Conservation (phyloP, 2,329 filamentous ascomycete genomes). For the Tolypocladium inflatum region DNA sequence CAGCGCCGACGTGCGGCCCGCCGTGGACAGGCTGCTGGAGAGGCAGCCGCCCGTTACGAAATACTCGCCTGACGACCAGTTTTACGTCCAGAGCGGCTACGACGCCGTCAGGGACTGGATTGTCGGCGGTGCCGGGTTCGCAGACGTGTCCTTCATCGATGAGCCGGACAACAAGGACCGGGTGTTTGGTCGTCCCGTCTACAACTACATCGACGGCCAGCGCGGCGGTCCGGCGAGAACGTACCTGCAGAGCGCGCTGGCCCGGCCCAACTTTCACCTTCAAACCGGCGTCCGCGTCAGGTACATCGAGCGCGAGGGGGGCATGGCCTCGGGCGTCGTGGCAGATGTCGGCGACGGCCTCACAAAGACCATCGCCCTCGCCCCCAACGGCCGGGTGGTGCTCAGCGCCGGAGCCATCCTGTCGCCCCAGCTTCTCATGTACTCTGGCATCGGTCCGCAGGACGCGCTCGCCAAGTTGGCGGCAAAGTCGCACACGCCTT, state of each 20-base stretch:
- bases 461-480: constrained; percentile 21
- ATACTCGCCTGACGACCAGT: constrained; percentile 33
- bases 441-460: constrained; percentile 31
- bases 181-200: constrained; percentile 38
- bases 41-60: constrained; percentile 32
- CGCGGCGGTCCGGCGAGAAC: constrained; percentile 38
- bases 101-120: constrained; percentile 38
- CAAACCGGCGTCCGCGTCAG: constrained; percentile 31
- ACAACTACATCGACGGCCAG: constrained; percentile 37
- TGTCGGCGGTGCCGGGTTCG: constrained; percentile 36
- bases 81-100: constrained; percentile 38
- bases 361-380: constrained; percentile 19
- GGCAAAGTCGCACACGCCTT: constrained; percentile 7
- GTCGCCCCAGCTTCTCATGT: constrained; percentile 31
- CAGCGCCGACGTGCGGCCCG: constrained; percentile 34
- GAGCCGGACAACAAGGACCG: constrained; percentile 32
- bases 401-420: constrained; percentile 30
- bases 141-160: constrained; percentile 36
- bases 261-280: constrained; percentile 31
- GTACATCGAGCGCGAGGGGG: constrained; percentile 29
- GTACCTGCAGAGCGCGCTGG: constrained; percentile 37
- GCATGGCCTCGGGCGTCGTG: constrained; percentile 31
- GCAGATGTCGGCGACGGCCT: constrained; percentile 21
- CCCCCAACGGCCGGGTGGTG: constrained; percentile 19
- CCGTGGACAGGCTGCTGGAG: constrained; percentile 32